Conservation (phyloP, 2,329 filamentous ascomycete genomes). For the Sphaerulina vaccinii region DNA sequence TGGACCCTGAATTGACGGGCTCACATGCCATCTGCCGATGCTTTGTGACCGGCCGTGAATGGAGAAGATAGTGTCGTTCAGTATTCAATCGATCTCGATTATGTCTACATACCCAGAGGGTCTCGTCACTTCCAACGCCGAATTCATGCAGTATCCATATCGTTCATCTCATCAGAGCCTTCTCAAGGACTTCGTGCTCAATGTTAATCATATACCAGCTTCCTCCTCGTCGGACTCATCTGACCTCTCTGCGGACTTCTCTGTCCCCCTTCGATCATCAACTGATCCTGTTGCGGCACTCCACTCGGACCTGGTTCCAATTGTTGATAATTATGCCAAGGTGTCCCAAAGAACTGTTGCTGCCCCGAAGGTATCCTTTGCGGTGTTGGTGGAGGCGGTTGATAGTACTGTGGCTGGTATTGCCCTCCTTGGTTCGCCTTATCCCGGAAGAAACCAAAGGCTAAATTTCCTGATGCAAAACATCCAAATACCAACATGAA, state of each 20-base stretch:
- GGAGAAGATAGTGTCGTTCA: no score
- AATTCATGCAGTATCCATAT: no score
- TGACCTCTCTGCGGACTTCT: slow-evolving; percentile 29
- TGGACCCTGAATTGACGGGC: no score
- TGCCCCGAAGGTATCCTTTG: slow-evolving; percentile 35
- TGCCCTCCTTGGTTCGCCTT: slow-evolving; percentile 35
- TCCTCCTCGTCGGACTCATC: no score
- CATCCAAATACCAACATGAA: slow-evolving; percentile 50
- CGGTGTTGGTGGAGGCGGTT: slow-evolving; percentile 36
- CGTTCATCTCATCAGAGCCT: no score
- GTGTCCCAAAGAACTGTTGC: slow-evolving; percentile 30
- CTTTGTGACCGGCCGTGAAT: no score
- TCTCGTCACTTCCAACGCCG: no score
- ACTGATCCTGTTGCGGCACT: slow-evolving; percentile 16
- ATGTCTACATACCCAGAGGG: no score
- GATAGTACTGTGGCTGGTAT: slow-evolving; percentile 26
- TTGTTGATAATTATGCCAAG: slow-evolving; percentile 31
- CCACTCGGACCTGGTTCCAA: slow-evolving; percentile 37
- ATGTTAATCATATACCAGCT: slow-evolving; percentile 35
- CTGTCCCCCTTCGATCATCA: slow-evolving; percentile 33
- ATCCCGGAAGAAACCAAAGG: slow-evolving; percentile 56
- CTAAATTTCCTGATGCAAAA: slow-evolving; percentile 59
- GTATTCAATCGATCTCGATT: no score
- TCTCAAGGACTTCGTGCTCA: no score
- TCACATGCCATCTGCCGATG: no score